Conservation (phyloP, 2,329 filamentous ascomycete genomes). For the Fusarium miscanthi region DNA sequence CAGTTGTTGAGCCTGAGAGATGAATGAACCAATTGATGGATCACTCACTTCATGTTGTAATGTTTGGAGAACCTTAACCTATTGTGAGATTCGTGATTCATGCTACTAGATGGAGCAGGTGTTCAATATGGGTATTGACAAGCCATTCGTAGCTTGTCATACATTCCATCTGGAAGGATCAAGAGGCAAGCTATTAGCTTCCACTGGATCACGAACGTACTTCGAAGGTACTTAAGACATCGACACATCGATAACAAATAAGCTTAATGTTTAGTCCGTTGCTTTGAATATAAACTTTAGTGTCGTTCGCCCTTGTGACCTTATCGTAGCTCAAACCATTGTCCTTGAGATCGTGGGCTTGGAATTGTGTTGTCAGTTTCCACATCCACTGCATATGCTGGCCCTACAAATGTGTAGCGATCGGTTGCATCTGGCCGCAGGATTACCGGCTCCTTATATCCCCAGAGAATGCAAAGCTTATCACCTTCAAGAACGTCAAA, state of each 20-base stretch:
- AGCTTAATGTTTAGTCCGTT: background rate
- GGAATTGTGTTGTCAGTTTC: background rate
- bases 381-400: background rate
- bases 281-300: background rate
- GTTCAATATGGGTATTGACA: background rate
- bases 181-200: background rate
- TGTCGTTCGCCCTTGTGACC: background rate
- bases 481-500: background rate
- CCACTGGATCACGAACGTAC: background rate
- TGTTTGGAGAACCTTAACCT: too few species aligned
- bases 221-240: too few species aligned
- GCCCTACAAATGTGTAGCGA: background rate
- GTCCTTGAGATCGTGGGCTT: background rate
- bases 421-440: background rate
- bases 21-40: constrained; percentile 39
- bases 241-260: background rate
- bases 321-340: constrained; percentile 5
- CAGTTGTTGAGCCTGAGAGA: constrained; percentile 12
- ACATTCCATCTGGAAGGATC: background rate
- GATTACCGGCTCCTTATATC: background rate
- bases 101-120: background rate
- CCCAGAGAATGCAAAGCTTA: background rate
- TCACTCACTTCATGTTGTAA: background rate
- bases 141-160: background rate
- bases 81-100: background rate